Evolutionary conservation across 305 asterid species (phyloP).

Genomic region (Fraxinus floribunda): DNA sequence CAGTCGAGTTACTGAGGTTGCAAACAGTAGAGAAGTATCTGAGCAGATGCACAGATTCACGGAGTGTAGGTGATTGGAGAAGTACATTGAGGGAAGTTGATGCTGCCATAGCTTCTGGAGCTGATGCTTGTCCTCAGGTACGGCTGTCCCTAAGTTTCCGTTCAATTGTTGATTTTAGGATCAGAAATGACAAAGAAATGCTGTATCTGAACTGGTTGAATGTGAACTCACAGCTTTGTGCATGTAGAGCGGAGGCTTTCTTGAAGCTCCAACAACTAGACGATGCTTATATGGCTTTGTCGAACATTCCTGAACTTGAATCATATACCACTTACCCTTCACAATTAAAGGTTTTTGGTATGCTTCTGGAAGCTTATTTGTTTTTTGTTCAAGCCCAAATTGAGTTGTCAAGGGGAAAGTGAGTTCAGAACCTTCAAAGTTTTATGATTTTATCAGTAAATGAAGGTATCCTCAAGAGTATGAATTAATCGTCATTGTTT

Average conservation of each 20-base stretch:
- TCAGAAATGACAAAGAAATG: not conserved
- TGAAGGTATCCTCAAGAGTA: conserved; percentile 6
- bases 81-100: conserved; percentile 63
- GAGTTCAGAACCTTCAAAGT: conserved; percentile 21
- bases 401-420: conserved; percentile 83
- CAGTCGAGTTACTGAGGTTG: conserved; percentile 65
- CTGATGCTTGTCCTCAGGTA: conserved; percentile 83
- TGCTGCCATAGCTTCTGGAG: conserved; percentile 74
- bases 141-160: not conserved
- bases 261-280: conserved; percentile 72
- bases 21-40: conserved; percentile 64
- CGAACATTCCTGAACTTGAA: conserved; percentile 44
- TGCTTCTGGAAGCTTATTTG: conserved; percentile 59
- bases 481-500: conserved; percentile 20
- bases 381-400: conserved; percentile 60
- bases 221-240: conserved; percentile 63
- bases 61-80: conserved; percentile 69
- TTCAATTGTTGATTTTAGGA: not conserved
- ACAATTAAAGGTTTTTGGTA: conserved; percentile 57
- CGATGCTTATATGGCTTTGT: conserved; percentile 54
- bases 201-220: conserved; percentile 30
- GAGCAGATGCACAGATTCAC: conserved; percentile 55
- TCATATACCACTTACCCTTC: conserved; percentile 25
- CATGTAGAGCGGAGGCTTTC: conserved; percentile 87
- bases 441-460: not conserved